These are phyloP conservation scores for Phalaenopsis aphrodite DNA, from an alignment of 106 monocot genomes.

Conservation along the genomic window DNA sequence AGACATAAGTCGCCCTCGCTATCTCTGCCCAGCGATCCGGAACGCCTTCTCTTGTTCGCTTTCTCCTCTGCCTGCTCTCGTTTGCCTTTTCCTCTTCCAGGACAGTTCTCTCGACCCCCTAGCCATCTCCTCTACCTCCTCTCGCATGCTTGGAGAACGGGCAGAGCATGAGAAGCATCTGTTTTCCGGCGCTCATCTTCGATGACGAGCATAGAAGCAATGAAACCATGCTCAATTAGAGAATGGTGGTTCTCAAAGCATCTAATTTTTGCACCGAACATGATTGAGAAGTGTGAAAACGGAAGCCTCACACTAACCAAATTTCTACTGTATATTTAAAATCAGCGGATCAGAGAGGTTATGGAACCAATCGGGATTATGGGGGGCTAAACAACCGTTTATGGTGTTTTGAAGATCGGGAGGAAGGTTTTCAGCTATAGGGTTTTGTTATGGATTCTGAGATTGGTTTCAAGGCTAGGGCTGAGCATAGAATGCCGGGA, in stretches of 20 bases:
- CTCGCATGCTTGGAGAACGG: too few species aligned
- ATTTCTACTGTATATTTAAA: slow-evolving; percentile 68
- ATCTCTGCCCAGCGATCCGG: too few species aligned
- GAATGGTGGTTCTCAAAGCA: slow-evolving; percentile 90
- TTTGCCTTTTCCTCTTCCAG: too few species aligned
- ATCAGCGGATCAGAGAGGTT: slow-evolving; percentile 2
- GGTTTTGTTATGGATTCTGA: slow-evolving; percentile 74
- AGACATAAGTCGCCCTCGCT: too few species aligned
- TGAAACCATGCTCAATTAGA: neutral
- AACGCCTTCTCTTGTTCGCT: too few species aligned
- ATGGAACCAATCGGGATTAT: neutral
- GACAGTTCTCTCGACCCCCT: too few species aligned
- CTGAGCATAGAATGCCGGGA: slow-evolving; percentile 46
- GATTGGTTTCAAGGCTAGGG: slow-evolving; percentile 59
- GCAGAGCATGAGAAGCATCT: too few species aligned
- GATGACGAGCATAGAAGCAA: too few species aligned
- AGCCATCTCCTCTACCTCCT: too few species aligned
- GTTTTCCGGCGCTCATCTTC: too few species aligned
- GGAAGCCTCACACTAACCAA: slow-evolving; percentile 48
- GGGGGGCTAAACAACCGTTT: slow-evolving; percentile 59
- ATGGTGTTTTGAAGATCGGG: slow-evolving; percentile 66
- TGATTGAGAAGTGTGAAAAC: slow-evolving; percentile 52
- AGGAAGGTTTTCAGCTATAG: slow-evolving; percentile 59
- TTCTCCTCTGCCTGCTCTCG: too few species aligned
- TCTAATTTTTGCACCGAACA: slow-evolving; percentile 27